phyloP scores from a whole-genome alignment of 1,139 yeast species.

The Geotrichum cucujoidarum region DNA sequence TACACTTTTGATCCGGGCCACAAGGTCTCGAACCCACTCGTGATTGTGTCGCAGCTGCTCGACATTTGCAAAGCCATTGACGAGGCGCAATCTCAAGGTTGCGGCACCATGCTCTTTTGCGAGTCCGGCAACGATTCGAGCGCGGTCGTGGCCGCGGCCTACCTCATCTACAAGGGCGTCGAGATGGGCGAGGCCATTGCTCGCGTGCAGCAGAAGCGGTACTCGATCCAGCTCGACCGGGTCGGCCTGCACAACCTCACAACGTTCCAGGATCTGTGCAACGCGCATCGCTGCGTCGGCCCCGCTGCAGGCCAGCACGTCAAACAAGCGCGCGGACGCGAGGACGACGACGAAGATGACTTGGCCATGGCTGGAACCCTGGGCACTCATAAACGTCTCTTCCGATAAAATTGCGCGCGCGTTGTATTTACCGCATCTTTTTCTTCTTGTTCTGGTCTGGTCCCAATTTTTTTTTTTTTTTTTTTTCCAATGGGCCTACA shows the following conservation, averaged over 20 bases:
- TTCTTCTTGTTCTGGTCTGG: too few species aligned
- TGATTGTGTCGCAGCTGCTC: conserved; percentile 23
- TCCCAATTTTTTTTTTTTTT: too few species aligned
- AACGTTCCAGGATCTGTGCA: conserved; percentile 26
- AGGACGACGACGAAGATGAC: not conserved
- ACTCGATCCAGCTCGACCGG: conserved; percentile 28
- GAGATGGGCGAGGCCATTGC: conserved; percentile 29
- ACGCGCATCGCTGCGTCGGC: conserved; percentile 19
- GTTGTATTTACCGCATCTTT: too few species aligned
- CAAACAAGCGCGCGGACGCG: not conserved
- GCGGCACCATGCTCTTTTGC: conserved; percentile 27
- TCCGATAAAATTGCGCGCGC: too few species aligned
- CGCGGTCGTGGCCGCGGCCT: conserved; percentile 34
- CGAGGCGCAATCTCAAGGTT: conserved; percentile 8
- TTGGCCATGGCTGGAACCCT: not conserved
- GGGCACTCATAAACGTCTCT: not conserved
- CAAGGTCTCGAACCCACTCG: conserved; percentile 18
- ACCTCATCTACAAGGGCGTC: conserved; percentile 26
- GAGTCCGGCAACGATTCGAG: conserved; percentile 35
- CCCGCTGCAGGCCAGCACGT: not conserved
- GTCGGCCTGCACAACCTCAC: conserved; percentile 25
- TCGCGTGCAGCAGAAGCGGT: conserved; percentile 30
- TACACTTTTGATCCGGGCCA: conserved; percentile 23
- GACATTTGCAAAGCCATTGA: conserved; percentile 22
- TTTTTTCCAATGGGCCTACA: too few species aligned